Conservation (phyloP, 805 yeast species). For the Metschnikowia colocasiae region DNA sequence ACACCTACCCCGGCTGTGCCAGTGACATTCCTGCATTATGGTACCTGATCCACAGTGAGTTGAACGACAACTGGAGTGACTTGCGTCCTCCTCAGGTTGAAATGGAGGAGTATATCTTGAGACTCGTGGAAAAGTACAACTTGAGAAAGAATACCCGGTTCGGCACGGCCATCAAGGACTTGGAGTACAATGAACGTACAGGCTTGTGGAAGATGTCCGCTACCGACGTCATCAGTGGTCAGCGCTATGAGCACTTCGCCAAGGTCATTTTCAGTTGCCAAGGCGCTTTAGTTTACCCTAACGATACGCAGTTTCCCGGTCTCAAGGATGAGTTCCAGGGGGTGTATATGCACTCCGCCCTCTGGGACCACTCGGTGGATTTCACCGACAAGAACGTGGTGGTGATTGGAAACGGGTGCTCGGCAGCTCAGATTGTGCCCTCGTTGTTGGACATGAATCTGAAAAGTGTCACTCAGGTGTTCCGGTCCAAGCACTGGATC, state of each 20-base stretch:
- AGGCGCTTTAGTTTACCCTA: constrained; percentile 40
- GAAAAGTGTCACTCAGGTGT: constrained; percentile 29
- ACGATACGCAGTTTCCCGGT: constrained; percentile 28
- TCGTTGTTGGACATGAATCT: constrained; percentile 28
- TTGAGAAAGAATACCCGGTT: constrained; percentile 23
- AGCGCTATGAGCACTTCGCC: constrained; percentile 27
- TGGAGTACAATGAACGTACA: constrained; percentile 23
- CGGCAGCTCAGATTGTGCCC: constrained; percentile 41
- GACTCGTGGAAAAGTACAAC: constrained; percentile 28
- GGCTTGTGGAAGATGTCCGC: constrained; percentile 30
- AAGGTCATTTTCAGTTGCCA: constrained; percentile 25
- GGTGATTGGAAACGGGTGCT: constrained; percentile 42
- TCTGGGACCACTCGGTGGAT: constrained; percentile 33
- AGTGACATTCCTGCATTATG: constrained; percentile 42
- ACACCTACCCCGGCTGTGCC: constrained; percentile 45
- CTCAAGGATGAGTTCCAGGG: constrained; percentile 35
- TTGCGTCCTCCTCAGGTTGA: constrained; percentile 42
- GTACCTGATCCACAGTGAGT: constrained; percentile 34
- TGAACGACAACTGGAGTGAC: constrained; percentile 35
- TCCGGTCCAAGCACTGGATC: constrained; percentile 36
- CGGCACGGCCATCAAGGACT: constrained; percentile 20
- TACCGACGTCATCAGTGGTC: constrained; percentile 29
- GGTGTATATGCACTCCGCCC: constrained; percentile 38
- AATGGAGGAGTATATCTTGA: constrained; percentile 38
- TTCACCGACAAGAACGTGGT: constrained; percentile 34